phyloP scores from a whole-genome alignment of 208 protist genomes.

The Trichomonas tenax region DNA sequence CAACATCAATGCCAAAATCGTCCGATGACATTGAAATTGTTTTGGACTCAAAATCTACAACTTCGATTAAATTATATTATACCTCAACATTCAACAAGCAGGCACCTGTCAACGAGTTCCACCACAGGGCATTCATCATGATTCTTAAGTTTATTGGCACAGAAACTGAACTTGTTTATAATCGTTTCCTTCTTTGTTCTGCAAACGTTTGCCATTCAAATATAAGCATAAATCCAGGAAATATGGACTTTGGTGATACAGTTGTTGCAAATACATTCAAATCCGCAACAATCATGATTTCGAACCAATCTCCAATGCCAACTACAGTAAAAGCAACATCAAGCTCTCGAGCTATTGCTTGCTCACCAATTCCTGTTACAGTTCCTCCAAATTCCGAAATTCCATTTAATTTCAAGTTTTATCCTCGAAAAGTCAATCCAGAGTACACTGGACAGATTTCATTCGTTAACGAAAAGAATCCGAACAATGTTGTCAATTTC shows the following conservation, averaged over 20 bases:
- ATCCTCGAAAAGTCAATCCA: neutral
- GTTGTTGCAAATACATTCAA: neutral
- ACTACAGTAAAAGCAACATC: neutral
- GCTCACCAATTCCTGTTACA: neutral
- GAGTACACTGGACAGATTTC: neutral
- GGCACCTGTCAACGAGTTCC: neutral
- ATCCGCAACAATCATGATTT: neutral
- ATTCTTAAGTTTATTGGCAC: neutral
- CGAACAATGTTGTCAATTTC: neutral
- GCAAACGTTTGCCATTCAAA: neutral
- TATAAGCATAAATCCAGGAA: neutral
- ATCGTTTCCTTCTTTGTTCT: neutral
- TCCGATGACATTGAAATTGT: neutral
- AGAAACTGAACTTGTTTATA: neutral
- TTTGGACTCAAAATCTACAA: neutral
- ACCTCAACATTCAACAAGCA: neutral
- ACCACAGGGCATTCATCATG: neutral
- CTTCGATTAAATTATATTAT: neutral
- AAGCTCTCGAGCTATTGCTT: neutral
- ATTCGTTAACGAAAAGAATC: neutral
- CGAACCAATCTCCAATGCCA: neutral
- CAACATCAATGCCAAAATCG: neutral
- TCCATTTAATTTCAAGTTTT: neutral
- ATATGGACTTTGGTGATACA: neutral
- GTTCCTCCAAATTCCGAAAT: neutral